Conservation (phyloP, 1,284 basidiomycete species). For the Cutaneotrichosporon sp. region DNA sequence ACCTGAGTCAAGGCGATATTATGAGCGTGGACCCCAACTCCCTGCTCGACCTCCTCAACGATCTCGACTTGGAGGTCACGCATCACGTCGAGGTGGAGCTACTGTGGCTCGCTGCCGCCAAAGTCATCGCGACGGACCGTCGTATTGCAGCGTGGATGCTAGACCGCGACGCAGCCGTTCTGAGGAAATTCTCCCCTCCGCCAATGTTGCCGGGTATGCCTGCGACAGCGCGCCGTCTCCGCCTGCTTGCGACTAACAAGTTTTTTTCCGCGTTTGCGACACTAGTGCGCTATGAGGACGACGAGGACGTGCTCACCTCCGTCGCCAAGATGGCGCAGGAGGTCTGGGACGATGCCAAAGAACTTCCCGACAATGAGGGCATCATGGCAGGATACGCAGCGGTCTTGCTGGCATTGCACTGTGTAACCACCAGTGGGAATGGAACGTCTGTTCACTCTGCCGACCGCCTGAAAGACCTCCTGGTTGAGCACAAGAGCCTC, state of each 20-base stretch:
- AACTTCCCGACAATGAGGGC: conserved; percentile 11
- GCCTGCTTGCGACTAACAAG: conserved; percentile 18
- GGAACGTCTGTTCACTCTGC: no score
- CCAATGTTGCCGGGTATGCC: conserved; percentile 34
- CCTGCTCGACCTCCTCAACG: conserved; percentile 14
- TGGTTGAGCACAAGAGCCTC: background rate
- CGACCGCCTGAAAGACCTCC: conserved; percentile 3
- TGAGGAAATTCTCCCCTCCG: conserved; percentile 31
- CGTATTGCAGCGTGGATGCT: conserved; percentile 30
- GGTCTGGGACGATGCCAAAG: conserved; percentile 1
- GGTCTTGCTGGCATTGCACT: conserved; percentile 25
- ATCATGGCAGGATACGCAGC: conserved; percentile 11
- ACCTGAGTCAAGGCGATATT: conserved; percentile 28
- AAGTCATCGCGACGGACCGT: conserved; percentile 16
- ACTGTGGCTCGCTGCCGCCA: conserved; percentile 33
- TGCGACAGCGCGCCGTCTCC: conserved; percentile 23
- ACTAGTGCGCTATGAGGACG: conserved; percentile 11
- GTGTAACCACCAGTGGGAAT: no score
- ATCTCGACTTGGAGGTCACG: conserved; percentile 10
- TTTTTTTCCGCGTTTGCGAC: conserved; percentile 25
- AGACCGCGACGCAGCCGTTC: conserved; percentile 8
- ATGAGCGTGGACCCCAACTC: conserved; percentile 25
- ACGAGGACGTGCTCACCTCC: conserved; percentile 6
- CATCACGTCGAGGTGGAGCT: conserved; percentile 34
- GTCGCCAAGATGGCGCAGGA: conserved; percentile 7